Evolutionary conservation across 345 rosid species (phyloP), one percentile per base, ranked within the genome.

Genomic region (Gossypioides kirkii): DNA sequence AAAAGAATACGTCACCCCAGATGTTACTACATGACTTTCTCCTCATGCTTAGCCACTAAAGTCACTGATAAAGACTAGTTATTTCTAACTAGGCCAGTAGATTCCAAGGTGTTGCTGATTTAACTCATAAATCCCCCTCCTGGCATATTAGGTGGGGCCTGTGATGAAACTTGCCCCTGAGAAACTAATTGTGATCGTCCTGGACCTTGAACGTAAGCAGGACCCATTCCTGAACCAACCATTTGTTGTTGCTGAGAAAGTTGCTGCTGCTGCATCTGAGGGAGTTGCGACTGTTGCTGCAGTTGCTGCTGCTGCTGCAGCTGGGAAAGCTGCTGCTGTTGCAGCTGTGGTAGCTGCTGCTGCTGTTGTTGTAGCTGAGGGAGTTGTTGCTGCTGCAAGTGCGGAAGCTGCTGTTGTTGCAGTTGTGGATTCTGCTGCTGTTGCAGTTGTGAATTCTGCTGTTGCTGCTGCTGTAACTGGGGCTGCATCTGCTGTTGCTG

Each of bases 151-250:
- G 90, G 65, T 38, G 87, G 87, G 14, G 86, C 92, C 68, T 94
- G 98, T 10, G 92, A 80, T 73, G 91, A 72, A 76, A 89, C 90
- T 69, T 87, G 91, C 49, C 83, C 87, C 69, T 87, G 91, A 69
- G 94, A 68, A 69, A 84, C 84, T 71, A 87, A 81, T 38, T 87
- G 91, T n/a, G 88, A 74, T 18, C 89, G 78, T 18, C 83, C 83
- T 12, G 96, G 86, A 73, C 85, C 93, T 88, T 88, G 96, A 68
- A 76, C 86, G 80, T 90, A 91, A 68, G 85, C 78, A 83, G 88
- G 91, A 77, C 87, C 90, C 89, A 91, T 87, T 78, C 88, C 91
- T 55, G 87, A 74, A 47, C 92, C 95, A 59, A 83, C 89, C 87
- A 89, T 86, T 83, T 86, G 94, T 38, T 88, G 91, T 73, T 87